phyloP scores from a whole-genome alignment of 2,329 filamentous ascomycete genomes.

The Neurospora crassa region DNA sequence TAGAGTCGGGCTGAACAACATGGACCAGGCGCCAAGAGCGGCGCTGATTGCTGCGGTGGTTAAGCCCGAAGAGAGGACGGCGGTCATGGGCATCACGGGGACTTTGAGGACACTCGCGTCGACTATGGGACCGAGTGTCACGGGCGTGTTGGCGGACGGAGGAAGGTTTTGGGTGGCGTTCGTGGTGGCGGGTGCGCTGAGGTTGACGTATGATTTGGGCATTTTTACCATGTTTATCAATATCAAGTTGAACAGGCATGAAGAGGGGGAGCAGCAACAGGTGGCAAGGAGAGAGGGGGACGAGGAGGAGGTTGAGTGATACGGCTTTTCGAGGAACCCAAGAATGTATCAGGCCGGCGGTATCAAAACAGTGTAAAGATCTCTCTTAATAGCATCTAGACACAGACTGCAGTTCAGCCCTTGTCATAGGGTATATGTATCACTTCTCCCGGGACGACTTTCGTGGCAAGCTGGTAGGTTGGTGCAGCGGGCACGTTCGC shows the following conservation, averaged over 20 bases:
- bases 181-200: conserved; percentile 42
- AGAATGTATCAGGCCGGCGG: neutral
- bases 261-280: conserved; percentile 17
- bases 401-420: neutral
- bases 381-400: neutral
- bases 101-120: conserved; percentile 51
- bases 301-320: neutral
- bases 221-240: conserved; percentile 51
- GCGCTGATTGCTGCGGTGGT: conserved; percentile 60
- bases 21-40: conserved; percentile 59
- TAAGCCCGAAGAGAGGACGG: conserved; percentile 53
- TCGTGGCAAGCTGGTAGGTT: neutral
- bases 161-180: conserved; percentile 53
- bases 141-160: conserved; percentile 42
- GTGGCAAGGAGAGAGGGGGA: neutral
- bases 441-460: neutral
- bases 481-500: neutral
- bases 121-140: conserved; percentile 43
- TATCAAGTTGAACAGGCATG: conserved; percentile 40
- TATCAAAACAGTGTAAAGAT: neutral
- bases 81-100: conserved; percentile 59
- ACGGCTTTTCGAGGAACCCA: neutral
- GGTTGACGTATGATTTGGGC: conserved; percentile 48
- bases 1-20: conserved; percentile 53
- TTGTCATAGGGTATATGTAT: neutral